Evolutionary conservation across 164 flowering plant species (phyloP), one percentile per base, ranked within the genome.

Genomic region (Nymphaea colorata): DNA sequence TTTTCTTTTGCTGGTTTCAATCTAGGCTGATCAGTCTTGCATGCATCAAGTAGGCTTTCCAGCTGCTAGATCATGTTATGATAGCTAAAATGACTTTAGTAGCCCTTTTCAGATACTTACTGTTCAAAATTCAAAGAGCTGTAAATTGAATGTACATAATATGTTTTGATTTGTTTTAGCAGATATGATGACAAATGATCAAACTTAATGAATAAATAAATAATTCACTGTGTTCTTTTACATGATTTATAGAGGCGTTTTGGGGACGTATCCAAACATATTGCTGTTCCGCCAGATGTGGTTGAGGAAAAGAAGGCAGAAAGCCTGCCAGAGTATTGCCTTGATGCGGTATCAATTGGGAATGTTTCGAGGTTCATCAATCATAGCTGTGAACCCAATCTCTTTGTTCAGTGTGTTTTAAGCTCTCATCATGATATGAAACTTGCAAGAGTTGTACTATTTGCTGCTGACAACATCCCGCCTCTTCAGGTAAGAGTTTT

Each of bases 331-430:
- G 95, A 92, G 67, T 94, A 77, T 65, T 90, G 98, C 78, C 88
- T 94, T 67, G 96, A 94, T 80, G 99, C 98, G 3, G 88, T 91
- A 15, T 63, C 79, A 2, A 70, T 67, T 59, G 99, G 99, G 6
- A 88, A 85, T 72, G 66, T 94, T 47, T 81, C 98, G 0, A 81
- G 98, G 75, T 91, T 90, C 69, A 85, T 94, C 41, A 94, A 94
- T 69, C 99, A 94, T 69, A 90, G 98, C 65, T 94, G 99, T 67
- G 86, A 83, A 57, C 99, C 99, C 2, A 94, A 94, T 74, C 79
- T 94, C 0, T 94, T 90, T 71, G 92, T 91, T 6, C 99, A 94
- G 65, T 88, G 98, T 73, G 81, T 94, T 18, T 73, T 94, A 75
- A 86, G 90, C 79, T 73, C 84, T 8, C 96, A 91, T 68, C 89